Evolutionary conservation across 352 stramenopile species (phyloP).

Genomic region (Globisporangium carolinianum): DNA sequence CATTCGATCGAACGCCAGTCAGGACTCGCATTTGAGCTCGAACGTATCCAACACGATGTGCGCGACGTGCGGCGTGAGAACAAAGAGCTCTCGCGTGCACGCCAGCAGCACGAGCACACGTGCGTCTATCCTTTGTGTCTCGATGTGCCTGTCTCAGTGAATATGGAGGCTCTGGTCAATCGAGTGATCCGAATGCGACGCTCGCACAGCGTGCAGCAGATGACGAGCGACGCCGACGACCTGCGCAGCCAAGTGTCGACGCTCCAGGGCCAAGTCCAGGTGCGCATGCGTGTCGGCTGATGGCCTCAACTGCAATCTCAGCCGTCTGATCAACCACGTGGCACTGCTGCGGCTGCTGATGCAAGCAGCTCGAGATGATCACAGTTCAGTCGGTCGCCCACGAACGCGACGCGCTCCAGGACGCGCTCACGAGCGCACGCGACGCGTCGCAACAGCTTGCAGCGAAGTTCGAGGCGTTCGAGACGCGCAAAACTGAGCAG

Average conservation of each 20-base stretch:
- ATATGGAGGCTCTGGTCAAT: too few species aligned
- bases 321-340: neutral
- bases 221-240: conserved; percentile 28
- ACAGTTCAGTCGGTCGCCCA: conserved; percentile 31
- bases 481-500: conserved; percentile 35
- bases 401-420: conserved; percentile 34
- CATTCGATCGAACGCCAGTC: conserved; percentile 11
- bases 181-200: too few species aligned
- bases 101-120: conserved; percentile 30
- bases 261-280: conserved; percentile 44
- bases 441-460: conserved; percentile 40
- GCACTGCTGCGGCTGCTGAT: neutral
- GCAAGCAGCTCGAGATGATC: conserved; percentile 37
- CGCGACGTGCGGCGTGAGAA: conserved; percentile 24
- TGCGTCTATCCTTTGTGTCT: neutral
- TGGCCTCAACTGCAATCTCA: too few species aligned
- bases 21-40: conserved; percentile 20
- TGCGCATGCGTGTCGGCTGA: conserved; percentile 4
- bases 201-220: conserved; percentile 15
- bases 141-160: too few species aligned
- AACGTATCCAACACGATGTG: conserved; percentile 28
- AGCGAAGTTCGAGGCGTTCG: conserved; percentile 8
- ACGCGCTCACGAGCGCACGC: conserved; percentile 27
- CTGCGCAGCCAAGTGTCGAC: conserved; percentile 29
- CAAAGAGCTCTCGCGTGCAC: conserved; percentile 21